phyloP scores from a whole-genome alignment of 495 filamentous ascomycete genomes.

The Talaromyces trachyspermus region DNA sequence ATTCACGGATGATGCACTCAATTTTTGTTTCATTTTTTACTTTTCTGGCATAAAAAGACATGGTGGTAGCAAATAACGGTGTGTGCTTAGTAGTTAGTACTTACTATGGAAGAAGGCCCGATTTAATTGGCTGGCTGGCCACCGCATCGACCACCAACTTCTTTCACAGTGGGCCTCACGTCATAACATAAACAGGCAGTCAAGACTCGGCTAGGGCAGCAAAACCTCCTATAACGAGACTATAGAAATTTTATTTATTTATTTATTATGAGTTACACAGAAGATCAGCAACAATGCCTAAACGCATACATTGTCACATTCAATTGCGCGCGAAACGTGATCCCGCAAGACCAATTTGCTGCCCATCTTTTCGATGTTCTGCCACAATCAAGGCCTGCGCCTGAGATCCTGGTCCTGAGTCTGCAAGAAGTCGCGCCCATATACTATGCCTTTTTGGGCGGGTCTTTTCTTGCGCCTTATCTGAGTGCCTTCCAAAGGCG shows the following conservation, averaged over 20 bases:
- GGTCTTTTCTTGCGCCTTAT: constrained; percentile 69
- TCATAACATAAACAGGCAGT: too few relatives aligned
- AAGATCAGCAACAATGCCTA: constrained; percentile 22
- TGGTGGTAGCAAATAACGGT: too few relatives aligned
- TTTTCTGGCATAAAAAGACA: too few relatives aligned
- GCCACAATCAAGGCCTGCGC: constrained; percentile 39
- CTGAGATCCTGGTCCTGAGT: constrained; percentile 66
- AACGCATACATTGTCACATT: constrained; percentile 74
- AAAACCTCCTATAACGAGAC: too few relatives aligned
- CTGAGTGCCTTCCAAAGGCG: constrained; percentile 59
- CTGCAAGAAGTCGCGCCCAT: constrained; percentile 90
- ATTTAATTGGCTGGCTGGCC: neutral
- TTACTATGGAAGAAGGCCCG: too few relatives aligned
- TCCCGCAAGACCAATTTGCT: constrained; percentile 59
- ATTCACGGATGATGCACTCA: constrained; percentile 48
- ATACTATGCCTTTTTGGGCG: constrained; percentile 76
- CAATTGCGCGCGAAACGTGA: constrained; percentile 70
- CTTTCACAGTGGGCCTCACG: too few relatives aligned
- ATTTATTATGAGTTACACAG: too few relatives aligned
- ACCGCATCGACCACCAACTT: too few relatives aligned
- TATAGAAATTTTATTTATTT: neutral
- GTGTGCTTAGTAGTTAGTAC: too few relatives aligned
- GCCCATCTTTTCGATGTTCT: constrained; percentile 66
- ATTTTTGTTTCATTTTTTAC: neutral
- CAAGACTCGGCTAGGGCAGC: too few relatives aligned